Base-by-base conservation (phyloP, 202 grass and related monocot species). In the Schoenoplectus triqueter region DNA sequence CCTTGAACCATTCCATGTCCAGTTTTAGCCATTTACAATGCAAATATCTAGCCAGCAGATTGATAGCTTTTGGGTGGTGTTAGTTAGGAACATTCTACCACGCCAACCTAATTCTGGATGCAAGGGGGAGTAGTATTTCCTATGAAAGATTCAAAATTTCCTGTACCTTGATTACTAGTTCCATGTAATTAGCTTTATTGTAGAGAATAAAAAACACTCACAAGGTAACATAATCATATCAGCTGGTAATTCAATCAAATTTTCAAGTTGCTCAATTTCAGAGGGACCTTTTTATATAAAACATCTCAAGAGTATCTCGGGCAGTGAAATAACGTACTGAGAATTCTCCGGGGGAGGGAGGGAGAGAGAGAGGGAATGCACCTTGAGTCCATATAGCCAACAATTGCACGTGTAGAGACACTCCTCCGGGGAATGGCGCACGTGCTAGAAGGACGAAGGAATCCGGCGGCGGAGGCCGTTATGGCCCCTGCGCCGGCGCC, bases 371-470 rank as follows among this genome's bases (percentile, higher is more conserved):
- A 40, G 64, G 48, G 20, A 42, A 83, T 70, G 48, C 81, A 83
- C 81, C 81, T 83, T 40, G 81, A 83, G 2, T 82, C 80, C 15
- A 41, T 82, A n/a, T 67, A 13, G 51, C 8, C 14, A 11, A 4
- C 18, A 68, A 65, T 20, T 39, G 64, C 48, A 54, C 64, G 47
- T 17, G 13, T 49, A 49, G 64, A 70, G 47, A 83, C 51, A n/a
- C 18, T 10, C 5, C 48, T 54, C 48, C 81, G 21, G 64, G 62
- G 65, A 31, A 18, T 22, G 21, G 46, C 31, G 49, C 64, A 44
- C 11, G 21, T 19, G 3, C 11, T 31, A 83, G 81, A 69, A 20
- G 22, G 48, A 0, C 11, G 49, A 83, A 83, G 64, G 11, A 83
- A 83, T 19, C 81, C 47, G 0, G 7, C 18, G 44, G 74, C 74